phyloP scores from a whole-genome alignment of 345 rosid species.

The Dipteronia sinensis region DNA sequence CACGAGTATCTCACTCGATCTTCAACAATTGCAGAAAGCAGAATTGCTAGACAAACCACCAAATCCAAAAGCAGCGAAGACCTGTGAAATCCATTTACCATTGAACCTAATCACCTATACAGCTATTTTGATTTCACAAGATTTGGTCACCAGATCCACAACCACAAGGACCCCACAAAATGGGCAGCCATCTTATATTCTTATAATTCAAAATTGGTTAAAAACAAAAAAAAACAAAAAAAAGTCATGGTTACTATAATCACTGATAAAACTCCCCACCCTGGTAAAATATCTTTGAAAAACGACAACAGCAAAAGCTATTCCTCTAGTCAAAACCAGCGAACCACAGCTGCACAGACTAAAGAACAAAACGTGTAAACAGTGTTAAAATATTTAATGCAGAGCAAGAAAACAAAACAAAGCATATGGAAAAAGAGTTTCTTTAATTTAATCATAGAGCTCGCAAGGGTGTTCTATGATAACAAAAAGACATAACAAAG shows the following conservation, averaged over 20 bases:
- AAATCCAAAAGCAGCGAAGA: not conserved
- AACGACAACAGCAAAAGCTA: not conserved
- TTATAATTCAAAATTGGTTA: too few species aligned
- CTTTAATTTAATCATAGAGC: not conserved
- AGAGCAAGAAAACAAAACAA: not conserved
- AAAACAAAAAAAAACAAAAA: too few species aligned
- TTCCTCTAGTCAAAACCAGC: too few species aligned
- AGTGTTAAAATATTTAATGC: not conserved
- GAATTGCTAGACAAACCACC: not conserved
- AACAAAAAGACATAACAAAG: not conserved
- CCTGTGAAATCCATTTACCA: not conserved
- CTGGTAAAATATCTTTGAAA: not conserved
- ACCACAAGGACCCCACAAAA: not conserved
- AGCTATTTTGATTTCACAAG: not conserved
- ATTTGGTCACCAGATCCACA: not conserved
- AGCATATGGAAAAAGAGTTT: not conserved
- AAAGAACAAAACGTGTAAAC: too few species aligned
- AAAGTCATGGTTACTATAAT: not conserved
- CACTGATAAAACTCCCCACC: not conserved
- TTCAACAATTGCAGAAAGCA: not conserved
- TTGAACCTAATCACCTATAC: not conserved
- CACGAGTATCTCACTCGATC: too few species aligned
- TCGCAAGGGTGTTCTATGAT: not conserved
- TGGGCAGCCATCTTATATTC: too few species aligned
- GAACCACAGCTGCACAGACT: not conserved